Conservation (phyloP, 2,329 filamentous ascomycete genomes). For the Cryphonectria parasitica region DNA sequence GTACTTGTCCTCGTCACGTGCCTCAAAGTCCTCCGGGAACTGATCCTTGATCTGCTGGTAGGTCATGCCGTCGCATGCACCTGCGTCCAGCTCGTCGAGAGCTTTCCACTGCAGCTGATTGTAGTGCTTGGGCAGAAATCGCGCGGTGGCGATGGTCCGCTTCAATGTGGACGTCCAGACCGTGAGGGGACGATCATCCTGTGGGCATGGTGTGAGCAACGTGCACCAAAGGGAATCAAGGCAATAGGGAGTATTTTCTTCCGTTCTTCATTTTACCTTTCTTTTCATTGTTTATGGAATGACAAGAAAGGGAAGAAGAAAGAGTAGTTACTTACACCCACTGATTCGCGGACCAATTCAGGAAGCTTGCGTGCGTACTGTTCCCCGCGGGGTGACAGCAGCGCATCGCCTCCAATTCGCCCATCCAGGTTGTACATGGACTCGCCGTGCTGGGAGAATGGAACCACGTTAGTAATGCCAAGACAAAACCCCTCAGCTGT, state of each 20-base stretch:
- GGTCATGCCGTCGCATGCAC: constrained; percentile 94
- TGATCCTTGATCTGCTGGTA: constrained; percentile 91
- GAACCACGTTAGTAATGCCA: constrained; percentile 24
- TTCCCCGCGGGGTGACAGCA: constrained; percentile 83
- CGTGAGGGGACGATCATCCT: constrained; percentile 64
- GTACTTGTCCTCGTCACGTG: constrained; percentile 98
- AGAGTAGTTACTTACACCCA: constrained; percentile 66
- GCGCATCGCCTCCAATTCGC: constrained; percentile 89
- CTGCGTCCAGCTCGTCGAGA: constrained; percentile 93
- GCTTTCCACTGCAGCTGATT: constrained; percentile 99
- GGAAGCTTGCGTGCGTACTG: constrained; percentile 86
- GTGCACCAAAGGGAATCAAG: constrained; percentile 34
- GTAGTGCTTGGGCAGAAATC: constrained; percentile 78
- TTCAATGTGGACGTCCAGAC: constrained; percentile 68
- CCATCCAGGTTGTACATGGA: constrained; percentile 90
- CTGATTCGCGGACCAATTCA: constrained; percentile 80
- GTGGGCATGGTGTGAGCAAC: constrained; percentile 10
- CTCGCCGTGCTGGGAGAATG: constrained; percentile 75
- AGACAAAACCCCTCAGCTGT: constrained; percentile 25
- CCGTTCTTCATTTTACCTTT: no score
- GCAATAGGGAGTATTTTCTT: not conserved
- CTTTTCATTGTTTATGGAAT: not conserved
- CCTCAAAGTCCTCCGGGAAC: constrained; percentile 93
- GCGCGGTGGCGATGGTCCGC: constrained; percentile 89
- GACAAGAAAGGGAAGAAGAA: no score